A percentile compares a stretch with the other conserved stretches of the same genome.
Conservation (phyloP, 2,329 filamentous ascomycete species). For the Colletotrichum sojae region DNA sequence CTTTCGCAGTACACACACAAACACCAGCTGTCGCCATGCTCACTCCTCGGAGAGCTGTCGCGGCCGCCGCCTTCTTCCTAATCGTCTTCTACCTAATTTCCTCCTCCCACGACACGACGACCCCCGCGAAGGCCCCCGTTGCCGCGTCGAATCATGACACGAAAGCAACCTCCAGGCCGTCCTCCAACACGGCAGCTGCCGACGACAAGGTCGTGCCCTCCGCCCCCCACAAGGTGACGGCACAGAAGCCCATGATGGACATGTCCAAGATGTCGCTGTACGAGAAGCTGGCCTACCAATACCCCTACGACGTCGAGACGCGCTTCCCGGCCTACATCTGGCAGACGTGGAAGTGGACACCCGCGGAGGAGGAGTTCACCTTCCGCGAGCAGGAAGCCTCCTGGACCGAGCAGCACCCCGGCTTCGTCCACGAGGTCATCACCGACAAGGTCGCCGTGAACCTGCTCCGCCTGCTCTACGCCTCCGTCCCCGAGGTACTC, state of each 20-base stretch:
- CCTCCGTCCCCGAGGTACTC: conserved; percentile 82
- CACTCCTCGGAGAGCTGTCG: conserved; percentile 81
- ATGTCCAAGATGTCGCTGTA: conserved; percentile 79
- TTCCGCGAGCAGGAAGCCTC: conserved; percentile 90
- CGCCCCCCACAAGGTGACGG: conserved; percentile 50
- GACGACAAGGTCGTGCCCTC: conserved; percentile 27
- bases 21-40: conserved; percentile 70
- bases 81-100: conserved; percentile 79
- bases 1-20: conserved; percentile 11
- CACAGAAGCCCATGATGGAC: conserved; percentile 77
- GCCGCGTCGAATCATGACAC: conserved; percentile 41
- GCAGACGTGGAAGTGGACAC: conserved; percentile 97
- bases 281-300: conserved; percentile 92
- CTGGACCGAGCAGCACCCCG: conserved; percentile 89
- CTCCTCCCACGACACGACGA: conserved; percentile 64
- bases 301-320: conserved; percentile 88
- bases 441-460: conserved; percentile 89
- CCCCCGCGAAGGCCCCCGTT: conserved; percentile 44
- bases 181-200: conserved; percentile 7
- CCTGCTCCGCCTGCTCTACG: conserved; percentile 88
- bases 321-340: conserved; percentile 99
- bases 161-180: conserved; percentile 17
- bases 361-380: conserved; percentile 81
- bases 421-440: conserved; percentile 96
- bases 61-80: conserved; percentile 78